Evolutionary conservation across 805 yeast genomes (phyloP).

Genomic region (Candida chilensis): DNA sequence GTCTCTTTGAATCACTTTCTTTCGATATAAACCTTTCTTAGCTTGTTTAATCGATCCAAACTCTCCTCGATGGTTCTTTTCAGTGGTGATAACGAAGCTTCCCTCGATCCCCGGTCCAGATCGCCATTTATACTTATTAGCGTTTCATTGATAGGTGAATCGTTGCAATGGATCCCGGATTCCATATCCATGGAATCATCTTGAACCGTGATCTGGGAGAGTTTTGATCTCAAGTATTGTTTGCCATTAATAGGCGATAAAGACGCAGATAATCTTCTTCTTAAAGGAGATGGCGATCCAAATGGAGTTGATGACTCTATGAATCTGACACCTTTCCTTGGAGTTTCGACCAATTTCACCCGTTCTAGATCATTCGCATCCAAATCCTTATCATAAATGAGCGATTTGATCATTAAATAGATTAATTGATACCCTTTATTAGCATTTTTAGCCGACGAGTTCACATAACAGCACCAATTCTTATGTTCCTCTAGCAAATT

Average conservation of each 20-base stretch:
- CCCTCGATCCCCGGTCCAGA: not conserved
- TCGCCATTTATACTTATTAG: not conserved
- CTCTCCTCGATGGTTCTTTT: constrained; percentile 1
- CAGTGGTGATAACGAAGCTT: not conserved
- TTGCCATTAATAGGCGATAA: no score
- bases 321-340: not conserved
- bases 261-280: no score
- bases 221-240: no score
- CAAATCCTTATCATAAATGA: not conserved
- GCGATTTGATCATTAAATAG: not conserved
- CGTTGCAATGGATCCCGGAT: not conserved
- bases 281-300: no score
- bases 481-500: not conserved
- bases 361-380: not conserved
- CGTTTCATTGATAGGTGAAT: not conserved
- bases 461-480: not conserved
- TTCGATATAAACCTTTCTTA: not conserved
- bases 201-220: no score
- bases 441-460: not conserved
- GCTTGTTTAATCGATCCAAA: constrained; percentile 1
- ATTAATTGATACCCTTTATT: not conserved
- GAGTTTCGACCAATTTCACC: not conserved
- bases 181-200: no score
- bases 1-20: not conserved
- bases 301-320: not conserved